Conservation (phyloP, 2,329 filamentous ascomycete species). For the Macrophomina pseudophaseolina region DNA sequence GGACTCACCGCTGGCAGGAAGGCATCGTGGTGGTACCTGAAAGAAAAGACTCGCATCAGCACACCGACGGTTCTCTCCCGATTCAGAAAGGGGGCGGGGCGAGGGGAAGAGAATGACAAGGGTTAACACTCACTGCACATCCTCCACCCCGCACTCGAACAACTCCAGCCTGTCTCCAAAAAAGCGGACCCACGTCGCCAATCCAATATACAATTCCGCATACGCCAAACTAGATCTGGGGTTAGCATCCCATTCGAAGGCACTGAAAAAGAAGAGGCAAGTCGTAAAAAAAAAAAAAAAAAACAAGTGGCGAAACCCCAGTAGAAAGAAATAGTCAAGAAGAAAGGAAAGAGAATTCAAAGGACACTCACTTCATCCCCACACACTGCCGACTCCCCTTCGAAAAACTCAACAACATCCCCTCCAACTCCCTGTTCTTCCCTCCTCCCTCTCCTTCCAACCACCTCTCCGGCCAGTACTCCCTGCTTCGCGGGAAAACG, state of each 20-base stretch:
- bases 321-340: not conserved
- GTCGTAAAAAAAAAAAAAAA: not conserved
- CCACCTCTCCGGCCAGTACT: conserved; percentile 38
- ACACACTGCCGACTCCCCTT: conserved; percentile 29
- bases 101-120: no score
- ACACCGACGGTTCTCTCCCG: no score
- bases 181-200: conserved; percentile 28
- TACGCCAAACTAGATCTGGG: conserved; percentile 27
- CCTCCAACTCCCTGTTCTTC: conserved; percentile 20
- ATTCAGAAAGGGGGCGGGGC: no score
- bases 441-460: conserved; percentile 2
- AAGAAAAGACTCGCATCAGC: not conserved
- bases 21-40: conserved; percentile 42
- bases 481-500: conserved; percentile 34
- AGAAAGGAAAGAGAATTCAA: not conserved
- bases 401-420: conserved; percentile 27
- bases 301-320: not conserved
- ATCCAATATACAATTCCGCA: conserved; percentile 30
- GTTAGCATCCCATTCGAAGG: no score
- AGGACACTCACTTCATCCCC: conserved; percentile 34
- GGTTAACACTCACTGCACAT: conserved; percentile 31
- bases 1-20: conserved; percentile 43
- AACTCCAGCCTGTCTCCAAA: conserved; percentile 25
- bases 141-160: conserved; percentile 32
- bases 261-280: not conserved